phyloP scores from a whole-genome alignment of 129 eudicot genomes.

The Calendula officinalis region DNA sequence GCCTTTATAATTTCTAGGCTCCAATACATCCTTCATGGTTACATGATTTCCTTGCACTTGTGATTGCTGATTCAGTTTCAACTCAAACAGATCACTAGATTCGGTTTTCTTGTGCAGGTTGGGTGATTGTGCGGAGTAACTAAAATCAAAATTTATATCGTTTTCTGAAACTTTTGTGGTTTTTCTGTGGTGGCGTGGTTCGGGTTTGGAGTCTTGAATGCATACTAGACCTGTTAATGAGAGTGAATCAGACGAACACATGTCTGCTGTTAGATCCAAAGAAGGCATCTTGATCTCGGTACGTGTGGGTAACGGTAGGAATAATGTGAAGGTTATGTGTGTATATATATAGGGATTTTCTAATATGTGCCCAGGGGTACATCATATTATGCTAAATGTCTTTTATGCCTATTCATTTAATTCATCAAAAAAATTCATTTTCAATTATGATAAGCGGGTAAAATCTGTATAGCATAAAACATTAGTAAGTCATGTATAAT shows the following conservation, averaged over 20 bases:
- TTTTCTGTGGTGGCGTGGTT: constrained; percentile 14
- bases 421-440: too few species aligned
- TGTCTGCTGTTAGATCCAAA: constrained; percentile 19
- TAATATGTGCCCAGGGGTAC: too few species aligned
- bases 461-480: too few species aligned
- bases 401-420: too few species aligned
- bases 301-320: neutral
- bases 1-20: constrained; percentile 13
- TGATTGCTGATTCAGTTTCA: constrained; percentile 20
- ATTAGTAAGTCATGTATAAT: too few species aligned
- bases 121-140: constrained; percentile 33
- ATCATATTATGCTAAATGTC: too few species aligned
- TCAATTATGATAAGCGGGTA: too few species aligned
- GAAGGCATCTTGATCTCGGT: constrained; percentile 32
- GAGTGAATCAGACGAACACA: constrained; percentile 32
- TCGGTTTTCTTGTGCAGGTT: constrained; percentile 15
- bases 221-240: constrained; percentile 34
- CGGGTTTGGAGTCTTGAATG: constrained; percentile 22
- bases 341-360: neutral
- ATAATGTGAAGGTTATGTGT: constrained; percentile 3
- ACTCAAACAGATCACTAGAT: constrained; percentile 28
- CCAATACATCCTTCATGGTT: constrained; percentile 35
- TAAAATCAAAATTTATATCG: constrained; percentile 27
- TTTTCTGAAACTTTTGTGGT: constrained; percentile 30
- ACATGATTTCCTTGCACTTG: constrained; percentile 15